Evolutionary conservation across 768 basidiomycete genomes (phyloP), one percentile per base, ranked within the genome.

Genomic region (Boletus pseudopeckii): DNA sequence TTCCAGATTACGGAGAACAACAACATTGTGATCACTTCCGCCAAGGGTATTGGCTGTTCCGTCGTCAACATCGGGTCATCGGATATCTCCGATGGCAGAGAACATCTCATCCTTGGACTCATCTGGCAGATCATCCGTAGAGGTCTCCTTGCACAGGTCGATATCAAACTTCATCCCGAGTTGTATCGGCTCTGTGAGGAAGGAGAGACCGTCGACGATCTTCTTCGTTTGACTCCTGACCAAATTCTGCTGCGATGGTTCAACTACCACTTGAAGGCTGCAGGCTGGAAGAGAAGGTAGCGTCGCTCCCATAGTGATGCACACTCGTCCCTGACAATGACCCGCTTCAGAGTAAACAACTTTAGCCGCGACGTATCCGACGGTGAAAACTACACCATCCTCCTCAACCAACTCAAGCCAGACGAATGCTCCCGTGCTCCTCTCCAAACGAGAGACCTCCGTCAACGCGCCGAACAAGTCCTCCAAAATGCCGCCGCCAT

Each of bases 1-100:
- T 99, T 99, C 83, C 94, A 99, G 66, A 98, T 98, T 64, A 98
- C 97, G 0, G 97, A 99, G 71, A 98, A 98, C 77, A 98, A 99
- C 80, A 99, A 98, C 73, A 97, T 99, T 66, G 96, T 98, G 66
- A 97, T 99, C 73, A 89, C 92, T 13, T 98, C 97, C 24, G 86
- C 96, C 36, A 98, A 98, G 74, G 95, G 90, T 70, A 98, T 99
- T 60, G 96, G 97, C 36, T 97, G 97, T 67, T 96, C 92, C 2
- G 94, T 98, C 50, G 96, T 99, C 72, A 99, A 99, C 74, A 98
- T 99, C 59, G 97, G 97, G 24, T 88, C 96, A 0, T 79, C 83
- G 3, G 97, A 99, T 74, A 76, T 99, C 47, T 81, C 92, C 28
- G 95, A 96, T 58, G 94, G 96, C 15, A 77, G 90, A 54, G 96